These are phyloP conservation scores for Leptodontidium sp. DNA, from an alignment of 2,329 filamentous ascomycete species.

Conservation along the genomic window DNA sequence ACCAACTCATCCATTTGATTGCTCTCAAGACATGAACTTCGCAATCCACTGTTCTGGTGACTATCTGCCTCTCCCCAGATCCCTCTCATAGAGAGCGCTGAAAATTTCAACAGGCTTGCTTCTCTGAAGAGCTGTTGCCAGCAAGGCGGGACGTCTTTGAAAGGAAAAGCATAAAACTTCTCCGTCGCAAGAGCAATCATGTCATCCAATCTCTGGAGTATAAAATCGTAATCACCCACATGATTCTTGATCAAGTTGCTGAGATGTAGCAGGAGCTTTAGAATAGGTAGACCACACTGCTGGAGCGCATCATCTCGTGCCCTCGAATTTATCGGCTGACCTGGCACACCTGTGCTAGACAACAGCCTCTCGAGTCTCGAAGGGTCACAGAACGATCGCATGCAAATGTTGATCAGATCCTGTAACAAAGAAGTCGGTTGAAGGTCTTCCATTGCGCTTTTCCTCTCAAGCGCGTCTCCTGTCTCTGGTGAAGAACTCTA, in stretches of 20 bases:
- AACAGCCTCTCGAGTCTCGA: background rate
- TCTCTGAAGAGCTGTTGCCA: constrained; percentile 80
- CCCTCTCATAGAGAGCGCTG: constrained; percentile 45
- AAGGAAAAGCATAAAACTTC: constrained; percentile 76
- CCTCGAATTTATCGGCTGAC: background rate
- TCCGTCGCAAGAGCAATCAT: constrained; percentile 66
- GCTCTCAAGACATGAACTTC: background rate
- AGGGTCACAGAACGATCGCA: background rate
- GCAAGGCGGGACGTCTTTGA: constrained; percentile 68
- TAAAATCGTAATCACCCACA: constrained; percentile 22
- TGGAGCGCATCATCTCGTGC: background rate
- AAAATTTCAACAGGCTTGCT: constrained; percentile 70
- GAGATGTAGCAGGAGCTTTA: constrained; percentile 32
- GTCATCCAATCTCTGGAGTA: constrained; percentile 57
- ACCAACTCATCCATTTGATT: constrained; percentile 42
- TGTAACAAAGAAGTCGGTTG: background rate
- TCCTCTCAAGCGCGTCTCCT: too few relatives aligned
- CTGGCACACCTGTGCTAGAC: background rate
- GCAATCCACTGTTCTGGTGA: background rate
- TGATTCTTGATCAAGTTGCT: constrained; percentile 28
- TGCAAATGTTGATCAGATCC: background rate
- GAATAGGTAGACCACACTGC: constrained; percentile 34
- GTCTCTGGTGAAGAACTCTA: too few relatives aligned
- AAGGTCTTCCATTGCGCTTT: background rate
- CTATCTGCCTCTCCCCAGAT: constrained; percentile 21